Evolutionary conservation across 164 flowering plant genomes (phyloP).

Genomic region (Pachysandra terminalis): DNA sequence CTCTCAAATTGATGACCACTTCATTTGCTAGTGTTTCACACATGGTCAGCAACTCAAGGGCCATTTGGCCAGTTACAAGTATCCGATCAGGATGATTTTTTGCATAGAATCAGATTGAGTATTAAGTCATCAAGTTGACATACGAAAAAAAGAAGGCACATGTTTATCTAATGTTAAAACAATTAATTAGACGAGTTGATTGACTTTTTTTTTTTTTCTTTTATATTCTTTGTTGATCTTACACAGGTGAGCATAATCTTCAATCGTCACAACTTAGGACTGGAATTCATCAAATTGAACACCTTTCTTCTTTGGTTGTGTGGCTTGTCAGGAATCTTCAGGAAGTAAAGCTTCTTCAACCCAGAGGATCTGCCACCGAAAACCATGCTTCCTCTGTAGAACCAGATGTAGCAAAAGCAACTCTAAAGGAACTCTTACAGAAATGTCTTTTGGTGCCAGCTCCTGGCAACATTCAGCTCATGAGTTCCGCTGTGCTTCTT

Average conservation of each 20-base stretch:
- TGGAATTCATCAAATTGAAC: conserved; percentile 27
- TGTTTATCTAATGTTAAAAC: neutral
- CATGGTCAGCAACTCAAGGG: too few species aligned
- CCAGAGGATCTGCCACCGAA: conserved; percentile 19
- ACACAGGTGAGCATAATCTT: conserved; percentile 20
- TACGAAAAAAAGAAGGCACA: too few species aligned
- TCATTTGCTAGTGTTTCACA: too few species aligned
- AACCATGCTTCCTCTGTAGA: conserved; percentile 25
- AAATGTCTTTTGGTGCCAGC: conserved; percentile 50
- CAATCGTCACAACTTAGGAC: conserved; percentile 14
- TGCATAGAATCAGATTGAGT: too few species aligned
- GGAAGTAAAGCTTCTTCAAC: conserved; percentile 23
- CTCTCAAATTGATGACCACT: too few species aligned
- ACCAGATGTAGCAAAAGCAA: conserved; percentile 20
- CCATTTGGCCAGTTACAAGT: too few species aligned
- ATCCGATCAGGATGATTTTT: too few species aligned
- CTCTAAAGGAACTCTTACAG: conserved; percentile 34
- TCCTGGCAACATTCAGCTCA: conserved; percentile 37
- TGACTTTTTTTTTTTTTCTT: neutral
- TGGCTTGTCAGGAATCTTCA: conserved; percentile 49
- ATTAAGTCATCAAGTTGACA: too few species aligned
- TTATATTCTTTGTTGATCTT: conserved; percentile 2
- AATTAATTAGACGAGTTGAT: neutral
- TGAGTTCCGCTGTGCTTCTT: conserved; percentile 45
- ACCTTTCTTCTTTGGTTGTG: conserved; percentile 48